Evolutionary conservation across 2,329 filamentous ascomycete genomes (phyloP).

Genomic region (Colletotrichum scovillei): DNA sequence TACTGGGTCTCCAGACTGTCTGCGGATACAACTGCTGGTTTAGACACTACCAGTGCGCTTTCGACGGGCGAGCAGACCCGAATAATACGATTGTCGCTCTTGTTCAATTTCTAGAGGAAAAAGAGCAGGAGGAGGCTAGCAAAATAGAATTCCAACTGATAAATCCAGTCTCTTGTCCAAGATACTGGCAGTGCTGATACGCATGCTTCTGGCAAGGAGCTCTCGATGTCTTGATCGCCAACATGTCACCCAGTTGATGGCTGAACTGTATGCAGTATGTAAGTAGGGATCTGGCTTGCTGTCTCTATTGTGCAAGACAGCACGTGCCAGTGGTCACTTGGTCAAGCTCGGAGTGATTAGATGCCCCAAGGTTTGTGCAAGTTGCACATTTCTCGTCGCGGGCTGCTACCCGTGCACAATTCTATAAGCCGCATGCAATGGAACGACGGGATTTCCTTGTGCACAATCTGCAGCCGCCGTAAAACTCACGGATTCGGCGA

Average conservation of each 20-base stretch:
- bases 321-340: not conserved
- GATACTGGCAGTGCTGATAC: not conserved
- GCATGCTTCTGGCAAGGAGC: too few species aligned
- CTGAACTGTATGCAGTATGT: not conserved
- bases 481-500: not conserved
- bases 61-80: not conserved
- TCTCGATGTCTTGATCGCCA: too few species aligned
- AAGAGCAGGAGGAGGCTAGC: not conserved
- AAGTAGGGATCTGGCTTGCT: not conserved
- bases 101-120: not conserved
- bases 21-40: not conserved
- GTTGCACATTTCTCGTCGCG: not conserved
- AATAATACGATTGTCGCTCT: not conserved
- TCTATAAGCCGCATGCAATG: constrained; percentile 19
- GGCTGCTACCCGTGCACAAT: constrained; percentile 1
- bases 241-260: too few species aligned
- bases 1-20: too few species aligned
- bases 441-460: not conserved
- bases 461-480: constrained; percentile 30
- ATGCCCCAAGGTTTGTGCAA: constrained; percentile 1
- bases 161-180: not conserved
- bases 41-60: not conserved
- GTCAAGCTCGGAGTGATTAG: not conserved
- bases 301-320: not conserved
- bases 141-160: not conserved